A percentile compares a stretch with the other conserved stretches of the same genome.
Conservation (phyloP, 2,329 filamentous ascomycete species). For the Zymoseptoria passerinii region DNA sequence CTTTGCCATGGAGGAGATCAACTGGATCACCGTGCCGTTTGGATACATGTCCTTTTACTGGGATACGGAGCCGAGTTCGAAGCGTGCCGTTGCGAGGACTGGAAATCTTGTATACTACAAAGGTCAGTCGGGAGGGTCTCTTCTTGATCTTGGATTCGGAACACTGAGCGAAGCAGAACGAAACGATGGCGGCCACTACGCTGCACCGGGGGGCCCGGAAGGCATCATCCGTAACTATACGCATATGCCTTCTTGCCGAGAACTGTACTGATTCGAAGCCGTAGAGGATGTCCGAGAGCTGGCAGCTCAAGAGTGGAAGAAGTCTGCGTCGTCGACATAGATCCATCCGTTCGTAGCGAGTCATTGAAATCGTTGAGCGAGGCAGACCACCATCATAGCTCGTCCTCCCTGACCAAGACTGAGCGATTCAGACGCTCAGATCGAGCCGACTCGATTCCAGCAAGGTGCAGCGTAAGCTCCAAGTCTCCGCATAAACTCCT, state of each 20-base stretch:
- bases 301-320: slow-evolving; percentile 11
- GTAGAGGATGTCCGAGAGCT: slow-evolving; percentile 10
- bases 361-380: too few species aligned
- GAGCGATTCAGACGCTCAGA: slow-evolving; percentile 2
- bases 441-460: slow-evolving; percentile 6
- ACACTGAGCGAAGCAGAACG: slow-evolving; percentile 4
- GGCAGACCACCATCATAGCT: background rate
- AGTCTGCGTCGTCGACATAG: background rate
- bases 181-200: slow-evolving; percentile 24
- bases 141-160: background rate
- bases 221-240: slow-evolving; percentile 13
- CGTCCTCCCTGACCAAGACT: slow-evolving; percentile 3
- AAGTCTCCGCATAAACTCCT: slow-evolving; percentile 14
- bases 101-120: slow-evolving; percentile 34
- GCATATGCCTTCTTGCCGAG: background rate
- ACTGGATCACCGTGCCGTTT: slow-evolving; percentile 31
- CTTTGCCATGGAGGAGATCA: slow-evolving; percentile 30
- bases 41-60: slow-evolving; percentile 33
- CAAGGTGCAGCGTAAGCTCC: slow-evolving; percentile 15
- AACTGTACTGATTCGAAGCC: background rate
- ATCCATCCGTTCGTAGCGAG: too few species aligned
- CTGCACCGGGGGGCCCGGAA: slow-evolving; percentile 23
- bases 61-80: slow-evolving; percentile 31
- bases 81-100: slow-evolving; percentile 28
- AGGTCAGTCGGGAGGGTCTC: slow-evolving; percentile 9